These are phyloP conservation scores for Saccharomyces eubayanus DNA, from an alignment of 805 yeast genomes.

Conservation along the genomic window DNA sequence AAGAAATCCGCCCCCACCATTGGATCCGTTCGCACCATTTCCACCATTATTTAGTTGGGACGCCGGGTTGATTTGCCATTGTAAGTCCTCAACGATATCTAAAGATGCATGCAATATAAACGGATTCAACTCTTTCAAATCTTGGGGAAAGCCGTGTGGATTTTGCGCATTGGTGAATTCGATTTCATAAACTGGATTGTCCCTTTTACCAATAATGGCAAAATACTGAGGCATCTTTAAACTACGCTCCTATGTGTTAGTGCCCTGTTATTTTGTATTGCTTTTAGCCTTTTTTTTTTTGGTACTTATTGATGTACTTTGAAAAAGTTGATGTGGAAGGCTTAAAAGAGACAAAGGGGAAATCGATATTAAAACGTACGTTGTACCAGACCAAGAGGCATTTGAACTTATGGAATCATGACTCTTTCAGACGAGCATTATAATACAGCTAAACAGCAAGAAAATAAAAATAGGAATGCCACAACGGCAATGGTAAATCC, in stretches of 20 bases:
- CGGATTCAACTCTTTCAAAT: slow-evolving; percentile 73
- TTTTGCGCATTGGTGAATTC: slow-evolving; percentile 56
- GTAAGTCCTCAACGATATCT: slow-evolving; percentile 85
- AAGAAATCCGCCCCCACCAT: slow-evolving; percentile 18
- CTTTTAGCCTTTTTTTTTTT: background rate
- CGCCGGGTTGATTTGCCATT: slow-evolving; percentile 58
- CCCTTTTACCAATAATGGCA: slow-evolving; percentile 79
- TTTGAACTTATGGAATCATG: background rate
- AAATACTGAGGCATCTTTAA: slow-evolving; percentile 68
- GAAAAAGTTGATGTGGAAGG: background rate
- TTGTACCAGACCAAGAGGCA: background rate
- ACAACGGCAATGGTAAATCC: slow-evolving; percentile 4
- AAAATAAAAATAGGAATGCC: background rate
- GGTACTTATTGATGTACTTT: background rate
- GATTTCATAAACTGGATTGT: slow-evolving; percentile 78
- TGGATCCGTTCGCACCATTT: slow-evolving; percentile 1
- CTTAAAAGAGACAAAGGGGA: background rate
- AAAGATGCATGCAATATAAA: slow-evolving; percentile 82
- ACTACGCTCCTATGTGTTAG: background rate
- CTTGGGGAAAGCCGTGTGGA: slow-evolving; percentile 47
- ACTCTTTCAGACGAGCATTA: background rate
- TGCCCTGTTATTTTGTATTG: background rate
- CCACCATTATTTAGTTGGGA: slow-evolving; percentile 8
- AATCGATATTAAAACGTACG: background rate
- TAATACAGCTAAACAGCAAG: background rate